Percentiles rank a stretch among this genome's conserved stretches.
Evolutionary conservation across 2,329 filamentous ascomycete genomes (phyloP).

Genomic region (Epichloe gansuensis): DNA sequence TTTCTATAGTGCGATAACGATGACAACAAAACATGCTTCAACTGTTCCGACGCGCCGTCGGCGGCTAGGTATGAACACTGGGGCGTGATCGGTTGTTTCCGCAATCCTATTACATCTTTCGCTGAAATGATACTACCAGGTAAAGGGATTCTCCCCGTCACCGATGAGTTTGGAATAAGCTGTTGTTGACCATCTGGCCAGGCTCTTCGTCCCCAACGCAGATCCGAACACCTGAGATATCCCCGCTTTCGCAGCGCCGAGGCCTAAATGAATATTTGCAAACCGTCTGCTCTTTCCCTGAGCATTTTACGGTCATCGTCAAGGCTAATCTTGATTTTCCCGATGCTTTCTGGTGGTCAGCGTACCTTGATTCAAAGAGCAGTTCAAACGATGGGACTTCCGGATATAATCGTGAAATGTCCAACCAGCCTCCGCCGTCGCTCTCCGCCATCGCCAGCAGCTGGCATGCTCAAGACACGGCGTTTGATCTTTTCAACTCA

Average conservation of each 20-base stretch:
- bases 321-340: conserved; percentile 37
- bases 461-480: conserved; percentile 35
- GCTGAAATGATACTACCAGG: conserved; percentile 39
- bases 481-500: conserved; percentile 41
- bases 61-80: conserved; percentile 33
- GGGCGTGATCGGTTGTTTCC: conserved; percentile 38
- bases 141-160: conserved; percentile 14
- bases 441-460: conserved; percentile 39
- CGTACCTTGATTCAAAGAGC: conserved; percentile 28
- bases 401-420: conserved; percentile 18
- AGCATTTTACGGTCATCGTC: conserved; percentile 29
- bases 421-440: conserved; percentile 34
- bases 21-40: conserved; percentile 34
- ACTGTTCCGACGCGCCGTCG: conserved; percentile 28
- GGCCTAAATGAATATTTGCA: conserved; percentile 42
- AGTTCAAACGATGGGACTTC: conserved; percentile 9
- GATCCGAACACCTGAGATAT: conserved; percentile 37
- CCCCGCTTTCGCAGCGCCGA: conserved; percentile 34
- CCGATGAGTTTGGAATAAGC: not conserved
- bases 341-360: conserved; percentile 47
- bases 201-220: conserved; percentile 36
- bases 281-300: conserved; percentile 29
- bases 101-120: conserved; percentile 33
- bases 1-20: conserved; percentile 39
- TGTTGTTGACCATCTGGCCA: conserved; percentile 11